These are phyloP conservation scores for Aspergillus tubingensis DNA, from an alignment of 2,329 filamentous ascomycete species.

Conservation along the genomic window DNA sequence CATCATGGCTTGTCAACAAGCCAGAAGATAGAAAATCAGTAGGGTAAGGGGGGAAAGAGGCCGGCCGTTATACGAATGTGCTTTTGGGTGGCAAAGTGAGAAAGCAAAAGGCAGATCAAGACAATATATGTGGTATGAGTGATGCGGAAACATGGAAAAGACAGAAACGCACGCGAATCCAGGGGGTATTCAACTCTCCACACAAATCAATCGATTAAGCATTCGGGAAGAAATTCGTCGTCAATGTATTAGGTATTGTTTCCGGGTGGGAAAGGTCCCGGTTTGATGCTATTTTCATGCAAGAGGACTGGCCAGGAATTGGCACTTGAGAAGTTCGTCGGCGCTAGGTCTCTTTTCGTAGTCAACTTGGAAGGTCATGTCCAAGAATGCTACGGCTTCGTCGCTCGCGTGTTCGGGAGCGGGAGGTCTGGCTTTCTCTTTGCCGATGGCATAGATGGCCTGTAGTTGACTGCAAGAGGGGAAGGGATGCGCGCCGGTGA, in stretches of 20 bases:
- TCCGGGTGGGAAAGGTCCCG: neutral
- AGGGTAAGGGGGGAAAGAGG: neutral
- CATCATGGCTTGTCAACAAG: neutral
- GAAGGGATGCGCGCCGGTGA: constrained; percentile 94
- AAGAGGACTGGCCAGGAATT: constrained; percentile 70
- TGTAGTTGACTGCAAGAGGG: constrained; percentile 96
- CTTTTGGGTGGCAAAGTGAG: neutral
- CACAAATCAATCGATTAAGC: neutral
- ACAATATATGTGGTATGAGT: neutral
- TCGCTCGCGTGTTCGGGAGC: constrained; percentile 83
- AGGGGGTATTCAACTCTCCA: constrained; percentile 7
- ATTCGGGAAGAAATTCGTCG: neutral
- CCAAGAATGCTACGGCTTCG: constrained; percentile 80
- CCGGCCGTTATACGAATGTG: neutral
- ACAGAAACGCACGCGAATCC: neutral
- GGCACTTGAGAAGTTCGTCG: constrained; percentile 81
- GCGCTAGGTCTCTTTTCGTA: constrained; percentile 89
- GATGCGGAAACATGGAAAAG: neutral
- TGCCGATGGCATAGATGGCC: constrained; percentile 97
- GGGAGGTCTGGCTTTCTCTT: constrained; percentile 80
- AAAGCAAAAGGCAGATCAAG: neutral
- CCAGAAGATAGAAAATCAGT: neutral
- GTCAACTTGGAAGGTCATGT: constrained; percentile 91
- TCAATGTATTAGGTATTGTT: neutral
- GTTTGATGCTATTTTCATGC: neutral